Base-by-base conservation (phyloP, 768 basidiomycete genomes). In the Candolleomyces aberdarensis region DNA sequence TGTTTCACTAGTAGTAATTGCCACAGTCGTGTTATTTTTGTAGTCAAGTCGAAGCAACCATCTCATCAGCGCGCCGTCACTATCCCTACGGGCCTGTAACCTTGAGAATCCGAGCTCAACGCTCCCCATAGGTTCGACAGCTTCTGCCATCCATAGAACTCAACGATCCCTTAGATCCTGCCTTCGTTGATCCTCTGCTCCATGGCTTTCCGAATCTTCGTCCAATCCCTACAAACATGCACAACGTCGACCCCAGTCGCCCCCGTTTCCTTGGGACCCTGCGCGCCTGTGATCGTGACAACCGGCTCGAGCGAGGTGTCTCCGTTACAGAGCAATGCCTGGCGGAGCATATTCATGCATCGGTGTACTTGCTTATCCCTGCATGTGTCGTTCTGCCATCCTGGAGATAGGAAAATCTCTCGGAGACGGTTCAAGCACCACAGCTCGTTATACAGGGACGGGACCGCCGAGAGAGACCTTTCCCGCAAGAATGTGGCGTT, bases 221-320 rank as follows among this genome's bases (percentile, higher is more conserved):
- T 60, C 64, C 64, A 65, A 20, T 63, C 57, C 29, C 60, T 58
- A 41, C 64, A 65, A 36, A 60, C 52, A 46, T 65, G 62, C 31
- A 15, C 31, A 15, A 63, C 64, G 4, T 58, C 52, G 56, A 58
- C 56, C 13, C 62, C 64, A 55, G 53, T 60, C 39, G 54, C 50
- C 26, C 58, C 59, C n/a, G 29, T 41, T 31, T 56, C 58, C 14
- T 48, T 39, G 15, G 52, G 50, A 17, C 31, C 52, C 17, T 53
- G n/a, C 10, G 31, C 29, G 10, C 20, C 31, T 36, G 36, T 36
- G 14, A 53, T 32, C 52, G 31, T 36, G 20, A 53, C 20, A 5
- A 60, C 58, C 31, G 62, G 62, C 56, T 65, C 64, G 13, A 63
- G 51, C 17, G 64, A 60, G 1, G 61, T 58, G 22, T 65, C 64